These are phyloP conservation scores for Punctularia strigosozonata DNA, from an alignment of 768 basidiomycete species.

Conservation along the genomic window DNA sequence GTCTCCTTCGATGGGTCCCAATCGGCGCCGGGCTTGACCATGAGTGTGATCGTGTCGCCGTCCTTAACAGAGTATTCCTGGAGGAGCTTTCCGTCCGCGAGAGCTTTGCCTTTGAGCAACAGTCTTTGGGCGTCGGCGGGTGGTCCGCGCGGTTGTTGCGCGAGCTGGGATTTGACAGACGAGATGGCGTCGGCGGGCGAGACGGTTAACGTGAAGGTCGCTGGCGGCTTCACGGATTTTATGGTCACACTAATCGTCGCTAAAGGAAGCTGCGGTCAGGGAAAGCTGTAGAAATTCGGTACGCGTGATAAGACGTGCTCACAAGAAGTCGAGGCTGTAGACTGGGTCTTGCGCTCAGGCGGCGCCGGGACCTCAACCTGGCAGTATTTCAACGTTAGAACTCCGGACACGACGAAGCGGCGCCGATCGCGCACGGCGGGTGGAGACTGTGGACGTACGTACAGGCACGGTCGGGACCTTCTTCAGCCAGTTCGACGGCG, in stretches of 20 bases:
- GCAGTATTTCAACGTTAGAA: background rate
- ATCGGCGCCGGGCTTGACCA: conserved; percentile 68
- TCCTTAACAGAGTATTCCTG: conserved; percentile 82
- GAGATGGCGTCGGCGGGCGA: conserved; percentile 77
- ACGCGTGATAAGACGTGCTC: conserved; percentile 4
- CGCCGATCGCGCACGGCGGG: background rate
- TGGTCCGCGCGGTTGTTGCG: conserved; percentile 56
- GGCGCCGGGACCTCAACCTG: conserved; percentile 53
- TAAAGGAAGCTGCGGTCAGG: conserved; percentile 4
- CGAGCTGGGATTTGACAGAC: conserved; percentile 67
- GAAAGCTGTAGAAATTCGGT: background rate
- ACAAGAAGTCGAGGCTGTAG: conserved; percentile 22
- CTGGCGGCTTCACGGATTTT: conserved; percentile 86
- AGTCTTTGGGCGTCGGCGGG: conserved; percentile 75
- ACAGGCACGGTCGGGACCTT: conserved; percentile 64
- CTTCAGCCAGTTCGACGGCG: conserved; percentile 50
- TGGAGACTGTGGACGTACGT: conserved; percentile 14
- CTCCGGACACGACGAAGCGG: background rate
- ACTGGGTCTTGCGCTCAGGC: conserved; percentile 37
- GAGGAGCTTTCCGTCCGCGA: conserved; percentile 79
- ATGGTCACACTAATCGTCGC: conserved; percentile 60
- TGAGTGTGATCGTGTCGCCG: conserved; percentile 75
- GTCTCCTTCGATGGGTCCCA: conserved; percentile 42
- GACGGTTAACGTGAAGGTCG: conserved; percentile 59
- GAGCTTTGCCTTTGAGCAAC: conserved; percentile 88